These are phyloP conservation scores for Penicillium angulare DNA, from an alignment of 495 filamentous ascomycete genomes.

Conservation along the genomic window DNA sequence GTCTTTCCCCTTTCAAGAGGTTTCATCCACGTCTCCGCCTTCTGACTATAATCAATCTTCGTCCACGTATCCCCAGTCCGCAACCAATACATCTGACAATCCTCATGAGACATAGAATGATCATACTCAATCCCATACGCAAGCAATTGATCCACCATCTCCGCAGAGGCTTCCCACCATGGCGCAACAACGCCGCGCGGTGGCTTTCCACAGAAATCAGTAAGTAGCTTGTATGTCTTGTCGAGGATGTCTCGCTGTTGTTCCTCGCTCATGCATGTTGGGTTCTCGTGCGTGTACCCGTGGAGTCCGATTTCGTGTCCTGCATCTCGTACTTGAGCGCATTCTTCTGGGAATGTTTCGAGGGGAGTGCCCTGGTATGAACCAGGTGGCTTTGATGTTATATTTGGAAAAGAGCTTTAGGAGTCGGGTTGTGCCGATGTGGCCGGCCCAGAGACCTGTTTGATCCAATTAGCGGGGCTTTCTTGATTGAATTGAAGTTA, in stretches of 20 bases:
- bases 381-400: conserved; percentile 81
- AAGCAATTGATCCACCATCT: conserved; percentile 65
- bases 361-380: conserved; percentile 79
- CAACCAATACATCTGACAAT: conserved; percentile 64
- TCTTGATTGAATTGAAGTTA: neutral
- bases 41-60: conserved; percentile 59
- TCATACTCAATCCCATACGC: conserved; percentile 70
- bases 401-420: conserved; percentile 76
- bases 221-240: conserved; percentile 71
- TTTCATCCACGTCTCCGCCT: conserved; percentile 66
- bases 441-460: conserved; percentile 68
- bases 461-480: neutral
- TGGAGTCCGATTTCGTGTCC: conserved; percentile 80
- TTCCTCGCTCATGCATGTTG: conserved; percentile 65
- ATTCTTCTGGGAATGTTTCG: conserved; percentile 77
- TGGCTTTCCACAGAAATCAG: conserved; percentile 72
- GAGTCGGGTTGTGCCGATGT: conserved; percentile 66
- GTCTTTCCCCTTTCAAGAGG: conserved; percentile 52
- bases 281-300: conserved; percentile 77
- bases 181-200: conserved; percentile 66
- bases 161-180: conserved; percentile 66
- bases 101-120: conserved; percentile 65
- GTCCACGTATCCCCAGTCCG: conserved; percentile 62
- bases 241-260: conserved; percentile 75
- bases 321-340: conserved; percentile 66